Percentiles rank a stretch among this genome's conserved stretches.
phyloP scores from a whole-genome alignment of 345 rosid species.

The rapeseed (Brassica napus) region DNA sequence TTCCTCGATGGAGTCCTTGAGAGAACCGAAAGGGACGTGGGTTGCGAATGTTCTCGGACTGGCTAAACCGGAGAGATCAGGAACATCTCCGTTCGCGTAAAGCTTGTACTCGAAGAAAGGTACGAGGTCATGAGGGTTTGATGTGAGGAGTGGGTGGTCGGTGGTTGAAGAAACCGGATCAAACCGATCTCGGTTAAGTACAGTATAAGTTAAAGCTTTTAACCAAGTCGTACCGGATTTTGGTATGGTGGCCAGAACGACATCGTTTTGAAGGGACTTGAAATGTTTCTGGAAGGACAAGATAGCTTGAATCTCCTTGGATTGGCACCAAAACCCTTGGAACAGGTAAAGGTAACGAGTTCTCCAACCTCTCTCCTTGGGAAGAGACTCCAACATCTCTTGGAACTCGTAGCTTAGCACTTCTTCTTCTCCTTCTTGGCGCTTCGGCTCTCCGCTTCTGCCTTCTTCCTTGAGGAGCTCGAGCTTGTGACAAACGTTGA shows the following conservation, averaged over 20 bases:
- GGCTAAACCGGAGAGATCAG: slow-evolving; percentile 41
- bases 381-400: slow-evolving; percentile 57
- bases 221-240: slow-evolving; percentile 69
- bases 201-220: slow-evolving; percentile 50
- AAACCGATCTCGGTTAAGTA: slow-evolving; percentile 38
- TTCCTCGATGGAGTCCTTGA: slow-evolving; percentile 36
- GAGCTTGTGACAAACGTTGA: slow-evolving; percentile 28
- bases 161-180: slow-evolving; percentile 14
- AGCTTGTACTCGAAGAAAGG: slow-evolving; percentile 60
- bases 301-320: slow-evolving; percentile 58
- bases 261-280: slow-evolving; percentile 33
- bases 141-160: slow-evolving; percentile 47
- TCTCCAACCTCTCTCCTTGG: slow-evolving; percentile 69
- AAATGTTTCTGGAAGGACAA: slow-evolving; percentile 52
- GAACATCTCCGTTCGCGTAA: slow-evolving; percentile 43
- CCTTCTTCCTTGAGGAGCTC: slow-evolving; percentile 23
- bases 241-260: slow-evolving; percentile 50
- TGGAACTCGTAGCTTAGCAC: slow-evolving; percentile 50
- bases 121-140: slow-evolving; percentile 61
- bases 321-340: slow-evolving; percentile 78
- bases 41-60: slow-evolving; percentile 53
- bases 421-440: slow-evolving; percentile 30
- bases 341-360: slow-evolving; percentile 54
- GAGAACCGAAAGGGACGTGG: slow-evolving; percentile 45
- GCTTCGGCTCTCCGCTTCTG: background rate